Evolutionary conservation across 179 eudicot species (phyloP), one percentile per base, ranked within the genome.

Genomic region (Sideroxylon spinosum): DNA sequence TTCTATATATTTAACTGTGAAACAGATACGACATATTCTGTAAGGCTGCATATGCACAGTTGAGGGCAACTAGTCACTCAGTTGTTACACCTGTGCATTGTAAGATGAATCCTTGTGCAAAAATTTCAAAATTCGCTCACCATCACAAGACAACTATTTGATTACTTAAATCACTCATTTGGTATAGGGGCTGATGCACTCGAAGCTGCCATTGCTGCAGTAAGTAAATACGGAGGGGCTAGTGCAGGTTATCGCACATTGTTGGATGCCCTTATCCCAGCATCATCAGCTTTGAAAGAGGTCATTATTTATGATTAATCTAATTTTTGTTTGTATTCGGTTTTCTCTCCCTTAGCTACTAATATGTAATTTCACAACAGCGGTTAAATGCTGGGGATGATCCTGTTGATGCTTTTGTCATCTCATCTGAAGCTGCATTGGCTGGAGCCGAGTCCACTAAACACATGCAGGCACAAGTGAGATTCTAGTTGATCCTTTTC

Each of bases 181-280:
- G 70, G 28, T 78, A 61, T 82, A 95, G 98, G 97, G 98, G 91
- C 91, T 74, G 86, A 81, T 85, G 95, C 97, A 16, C 87, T 95
- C 84, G 91, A 90, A 86, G 97, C 90, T 85, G 93, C 92, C 50
- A 88, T 93, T 76, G 88, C 85, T 84, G 97, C 98, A 46, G 90
- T 95, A 76, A 95, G 92, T 81, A 88, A 86, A 82, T 95, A 95
- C 82, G 98, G 98, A 52, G 98, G 98, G 77, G 98, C 98, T 61
- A 85, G 75, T 63, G 93, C 90, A 12, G 98, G 98, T 44, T 93
- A 91, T 83, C 98, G 98, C 76, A 95, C 98, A 74, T 60, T 95
- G 81, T 84, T 95, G 78, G 98, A 95, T 86, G 98, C 98, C 76
- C 95, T 93, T 75, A 90, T 95, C 81, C 98, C 98, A 76, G 98